A percentile compares a stretch with the other conserved stretches of the same genome.
phyloP scores from a whole-genome alignment of 768 basidiomycete genomes.

The Hypholoma sublateritium region DNA sequence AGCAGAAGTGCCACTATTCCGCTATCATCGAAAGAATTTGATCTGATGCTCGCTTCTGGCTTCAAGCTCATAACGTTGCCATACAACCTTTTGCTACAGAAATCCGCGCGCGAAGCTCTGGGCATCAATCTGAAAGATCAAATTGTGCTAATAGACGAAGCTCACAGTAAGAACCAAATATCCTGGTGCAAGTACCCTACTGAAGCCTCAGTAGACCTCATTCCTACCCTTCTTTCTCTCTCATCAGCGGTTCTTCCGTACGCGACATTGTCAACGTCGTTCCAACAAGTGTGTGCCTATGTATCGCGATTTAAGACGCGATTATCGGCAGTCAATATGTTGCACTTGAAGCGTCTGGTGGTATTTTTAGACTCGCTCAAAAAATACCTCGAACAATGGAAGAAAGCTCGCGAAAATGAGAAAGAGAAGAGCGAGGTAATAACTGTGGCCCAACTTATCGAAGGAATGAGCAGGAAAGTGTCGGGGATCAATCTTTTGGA shows the following conservation, averaged over 20 bases:
- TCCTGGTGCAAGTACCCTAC: not conserved
- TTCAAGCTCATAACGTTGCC: conserved; percentile 84
- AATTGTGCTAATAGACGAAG: conserved; percentile 92
- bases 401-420: conserved; percentile 26
- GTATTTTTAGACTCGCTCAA: conserved; percentile 70
- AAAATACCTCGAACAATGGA: conserved; percentile 59
- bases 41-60: not conserved
- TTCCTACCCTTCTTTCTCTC: conserved; percentile 85
- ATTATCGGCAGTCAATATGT: conserved; percentile 67
- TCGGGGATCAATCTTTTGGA: conserved; percentile 83
- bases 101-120: conserved; percentile 79
- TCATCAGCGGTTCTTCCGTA: conserved; percentile 71
- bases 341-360: conserved; percentile 80
- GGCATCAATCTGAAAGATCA: conserved; percentile 85
- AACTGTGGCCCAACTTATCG: conserved; percentile 64
- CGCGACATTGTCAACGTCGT: conserved; percentile 54
- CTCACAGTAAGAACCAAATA: conserved; percentile 70
- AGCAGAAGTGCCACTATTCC: conserved; percentile 64
- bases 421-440: conserved; percentile 56
- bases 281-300: conserved; percentile 78
- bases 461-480: conserved; percentile 63
- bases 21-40: not conserved
- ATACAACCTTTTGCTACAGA: conserved; percentile 88
- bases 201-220: conserved; percentile 57
- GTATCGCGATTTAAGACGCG: conserved; percentile 75